phyloP scores from a whole-genome alignment of 2,329 filamentous ascomycete genomes.

The Fusarium floridanum region DNA sequence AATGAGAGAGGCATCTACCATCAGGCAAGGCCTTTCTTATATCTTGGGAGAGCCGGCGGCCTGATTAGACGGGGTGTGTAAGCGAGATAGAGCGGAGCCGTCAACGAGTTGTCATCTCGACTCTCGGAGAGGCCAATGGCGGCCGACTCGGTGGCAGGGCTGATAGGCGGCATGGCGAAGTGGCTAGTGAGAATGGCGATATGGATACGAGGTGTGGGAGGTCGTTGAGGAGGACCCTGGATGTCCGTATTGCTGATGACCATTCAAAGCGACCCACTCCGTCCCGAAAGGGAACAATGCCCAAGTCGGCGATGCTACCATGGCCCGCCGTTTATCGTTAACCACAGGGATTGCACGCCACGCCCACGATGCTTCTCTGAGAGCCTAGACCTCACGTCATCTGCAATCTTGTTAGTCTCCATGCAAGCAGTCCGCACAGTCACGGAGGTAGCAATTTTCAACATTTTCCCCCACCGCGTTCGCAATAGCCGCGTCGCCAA shows the following conservation, averaged over 20 bases:
- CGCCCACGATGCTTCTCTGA: conserved; percentile 22
- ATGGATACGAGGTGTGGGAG: conserved; percentile 46
- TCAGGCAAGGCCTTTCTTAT: conserved; percentile 43
- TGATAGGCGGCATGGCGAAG: conserved; percentile 44
- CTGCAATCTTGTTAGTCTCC: conserved; percentile 29
- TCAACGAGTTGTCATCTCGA: conserved; percentile 34
- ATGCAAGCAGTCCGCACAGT: conserved; percentile 33
- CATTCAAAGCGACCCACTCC: conserved; percentile 37
- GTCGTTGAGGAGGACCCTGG: conserved; percentile 34
- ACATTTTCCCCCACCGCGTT: conserved; percentile 5
- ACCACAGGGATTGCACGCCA: conserved; percentile 23
- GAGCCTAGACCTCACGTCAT: conserved; percentile 36
- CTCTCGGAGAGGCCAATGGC: conserved; percentile 37
- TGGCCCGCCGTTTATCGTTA: conserved; percentile 33
- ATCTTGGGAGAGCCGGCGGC: conserved; percentile 33
- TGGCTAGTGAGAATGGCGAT: conserved; percentile 45
- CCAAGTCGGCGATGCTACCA: conserved; percentile 26
- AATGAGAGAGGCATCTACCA: conserved; percentile 27
- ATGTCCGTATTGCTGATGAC: conserved; percentile 42
- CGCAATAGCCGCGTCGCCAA: conserved; percentile 24
- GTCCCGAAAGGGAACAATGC: conserved; percentile 37
- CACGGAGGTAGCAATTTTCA: conserved; percentile 28
- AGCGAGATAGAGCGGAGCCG: conserved; percentile 38
- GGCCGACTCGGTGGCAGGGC: conserved; percentile 40
- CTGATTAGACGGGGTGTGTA: conserved; percentile 31